Evolutionary conservation across 345 rosid species (phyloP).

Genomic region (Acer campestre): DNA sequence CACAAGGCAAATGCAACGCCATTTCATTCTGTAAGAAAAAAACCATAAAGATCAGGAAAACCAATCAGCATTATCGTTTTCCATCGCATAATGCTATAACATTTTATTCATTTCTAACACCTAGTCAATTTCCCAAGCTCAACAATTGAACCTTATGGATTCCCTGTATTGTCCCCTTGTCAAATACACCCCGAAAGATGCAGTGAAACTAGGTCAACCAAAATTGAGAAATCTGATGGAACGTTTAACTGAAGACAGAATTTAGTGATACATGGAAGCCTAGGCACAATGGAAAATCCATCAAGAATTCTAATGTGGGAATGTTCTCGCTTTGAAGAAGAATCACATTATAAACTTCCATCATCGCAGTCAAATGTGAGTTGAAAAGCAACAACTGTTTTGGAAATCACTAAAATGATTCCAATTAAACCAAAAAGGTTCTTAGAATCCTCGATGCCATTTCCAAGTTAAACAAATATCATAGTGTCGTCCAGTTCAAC

Average conservation of each 20-base stretch:
- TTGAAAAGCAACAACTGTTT: background rate
- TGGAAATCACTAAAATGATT: background rate
- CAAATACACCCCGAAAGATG: background rate
- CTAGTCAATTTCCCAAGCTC: background rate
- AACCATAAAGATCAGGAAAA: too few relatives aligned
- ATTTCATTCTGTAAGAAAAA: too few relatives aligned
- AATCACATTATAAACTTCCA: background rate
- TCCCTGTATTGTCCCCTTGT: background rate
- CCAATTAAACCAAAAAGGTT: background rate
- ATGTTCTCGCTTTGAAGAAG: background rate
- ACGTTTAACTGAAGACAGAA: background rate
- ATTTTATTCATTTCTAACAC: too few relatives aligned
- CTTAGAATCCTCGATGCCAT: too few relatives aligned
- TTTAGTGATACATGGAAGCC: background rate
- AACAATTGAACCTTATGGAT: background rate
- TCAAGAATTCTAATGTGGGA: background rate
- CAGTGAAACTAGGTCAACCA: background rate
- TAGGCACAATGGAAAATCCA: background rate
- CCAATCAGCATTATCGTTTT: too few relatives aligned
- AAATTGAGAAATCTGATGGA: background rate
- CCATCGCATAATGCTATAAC: too few relatives aligned
- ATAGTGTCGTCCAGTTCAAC: slow-evolving; percentile 48
- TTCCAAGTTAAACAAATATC: slow-evolving; percentile 37
- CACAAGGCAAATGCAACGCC: too few relatives aligned
- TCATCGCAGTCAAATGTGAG: background rate